A percentile compares a stretch with the other conserved stretches of the same genome.
These are phyloP conservation scores for Triticum urartu DNA, from an alignment of 176 grass and related monocot species.

Conservation along the genomic window DNA sequence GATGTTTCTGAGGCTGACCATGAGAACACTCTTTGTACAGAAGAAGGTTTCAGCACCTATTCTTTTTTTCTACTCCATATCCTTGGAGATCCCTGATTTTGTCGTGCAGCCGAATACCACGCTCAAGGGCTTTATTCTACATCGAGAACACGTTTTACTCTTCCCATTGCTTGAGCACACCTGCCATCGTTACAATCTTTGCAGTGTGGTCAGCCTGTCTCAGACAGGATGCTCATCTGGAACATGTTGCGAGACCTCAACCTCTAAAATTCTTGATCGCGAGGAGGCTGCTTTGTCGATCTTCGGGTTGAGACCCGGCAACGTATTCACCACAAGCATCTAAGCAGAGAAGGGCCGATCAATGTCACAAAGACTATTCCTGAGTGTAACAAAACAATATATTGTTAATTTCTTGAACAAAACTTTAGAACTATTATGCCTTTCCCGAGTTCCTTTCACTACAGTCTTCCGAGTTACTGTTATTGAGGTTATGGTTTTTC, in stretches of 20 bases:
- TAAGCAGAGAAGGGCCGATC: not conserved
- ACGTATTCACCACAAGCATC: not conserved
- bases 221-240: not conserved
- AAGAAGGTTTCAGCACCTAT: not conserved
- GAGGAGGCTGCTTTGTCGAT: not conserved
- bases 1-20: not conserved
- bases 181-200: not conserved
- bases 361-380: not conserved
- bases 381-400: not conserved
- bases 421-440: not conserved
- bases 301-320: not conserved
- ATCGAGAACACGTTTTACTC: not conserved
- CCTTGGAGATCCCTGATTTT: not conserved
- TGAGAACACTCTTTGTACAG: not conserved
- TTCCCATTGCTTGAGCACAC: not conserved
- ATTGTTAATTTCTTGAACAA: not conserved
- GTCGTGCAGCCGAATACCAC: not conserved
- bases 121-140: too few relatives aligned
- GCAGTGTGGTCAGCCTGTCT: not conserved
- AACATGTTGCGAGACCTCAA: not conserved
- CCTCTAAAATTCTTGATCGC: not conserved
- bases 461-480: not conserved
- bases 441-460: not conserved
- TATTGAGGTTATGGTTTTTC: not conserved
- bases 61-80: not conserved